A percentile compares a stretch with the other conserved stretches of the same genome.
Conservation (phyloP, 805 yeast genomes). For the Yamadazyma philogaea region DNA sequence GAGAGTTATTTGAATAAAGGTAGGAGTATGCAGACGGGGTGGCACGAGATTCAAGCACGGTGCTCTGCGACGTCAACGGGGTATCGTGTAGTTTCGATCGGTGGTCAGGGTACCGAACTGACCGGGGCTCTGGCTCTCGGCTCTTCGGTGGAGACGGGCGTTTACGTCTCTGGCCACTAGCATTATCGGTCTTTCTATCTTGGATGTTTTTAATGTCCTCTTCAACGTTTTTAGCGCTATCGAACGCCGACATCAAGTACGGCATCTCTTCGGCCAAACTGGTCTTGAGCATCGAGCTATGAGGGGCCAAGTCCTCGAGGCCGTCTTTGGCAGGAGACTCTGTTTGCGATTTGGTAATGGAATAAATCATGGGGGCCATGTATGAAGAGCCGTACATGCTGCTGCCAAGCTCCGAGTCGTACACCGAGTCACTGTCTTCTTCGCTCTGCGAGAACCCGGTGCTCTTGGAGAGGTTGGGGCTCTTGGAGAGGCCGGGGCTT, state of each 20-base stretch:
- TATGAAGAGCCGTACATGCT: slow-evolving; percentile 19
- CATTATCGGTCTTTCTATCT: slow-evolving; percentile 17
- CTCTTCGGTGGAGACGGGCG: neutral
- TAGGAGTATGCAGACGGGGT: slow-evolving; percentile 26
- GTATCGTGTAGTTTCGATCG: slow-evolving; percentile 29
- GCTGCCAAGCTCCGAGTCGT: slow-evolving; percentile 26
- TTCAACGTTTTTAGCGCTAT: slow-evolving; percentile 57
- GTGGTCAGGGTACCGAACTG: slow-evolving; percentile 20
- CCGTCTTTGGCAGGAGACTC: slow-evolving; percentile 1
- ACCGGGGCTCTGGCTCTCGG: neutral
- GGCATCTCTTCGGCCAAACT: slow-evolving; percentile 66
- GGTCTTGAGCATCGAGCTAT: slow-evolving; percentile 40
- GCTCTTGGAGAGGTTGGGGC: neutral
- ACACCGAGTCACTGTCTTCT: slow-evolving; percentile 21
- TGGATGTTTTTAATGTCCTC: slow-evolving; percentile 39
- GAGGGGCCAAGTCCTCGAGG: slow-evolving; percentile 22
- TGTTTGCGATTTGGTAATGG: slow-evolving; percentile 30
- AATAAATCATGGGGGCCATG: slow-evolving; percentile 37
- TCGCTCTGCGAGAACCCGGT: slow-evolving; percentile 8
- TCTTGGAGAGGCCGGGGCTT: neutral
- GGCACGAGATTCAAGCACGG: slow-evolving; percentile 20
- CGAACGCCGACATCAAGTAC: slow-evolving; percentile 61
- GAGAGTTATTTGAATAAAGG: slow-evolving; percentile 30
- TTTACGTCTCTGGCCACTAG: slow-evolving; percentile 9
- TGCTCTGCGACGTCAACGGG: slow-evolving; percentile 34